phyloP scores from a whole-genome alignment of 2,329 filamentous ascomycete species.

The Sporothrix brasiliensis region DNA sequence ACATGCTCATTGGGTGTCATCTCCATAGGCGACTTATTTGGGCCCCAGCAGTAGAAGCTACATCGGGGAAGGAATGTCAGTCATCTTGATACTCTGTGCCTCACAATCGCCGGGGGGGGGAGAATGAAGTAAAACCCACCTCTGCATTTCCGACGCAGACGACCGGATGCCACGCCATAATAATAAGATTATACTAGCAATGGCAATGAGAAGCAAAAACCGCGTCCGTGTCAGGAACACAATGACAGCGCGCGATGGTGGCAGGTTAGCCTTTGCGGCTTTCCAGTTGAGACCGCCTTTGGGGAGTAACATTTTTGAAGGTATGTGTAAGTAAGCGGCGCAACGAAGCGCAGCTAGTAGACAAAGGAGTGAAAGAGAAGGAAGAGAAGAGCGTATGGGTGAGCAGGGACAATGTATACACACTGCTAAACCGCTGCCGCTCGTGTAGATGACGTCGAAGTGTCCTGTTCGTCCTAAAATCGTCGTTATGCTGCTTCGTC shows the following conservation, averaged over 20 bases:
- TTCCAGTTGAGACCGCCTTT: constrained; percentile 94
- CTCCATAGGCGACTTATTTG: constrained; percentile 90
- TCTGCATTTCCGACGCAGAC: constrained; percentile 86
- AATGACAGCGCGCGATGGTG: constrained; percentile 72
- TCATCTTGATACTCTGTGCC: not conserved
- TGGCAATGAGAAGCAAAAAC: constrained; percentile 71
- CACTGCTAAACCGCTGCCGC: not conserved
- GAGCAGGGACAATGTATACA: not conserved
- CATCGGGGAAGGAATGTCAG: constrained; percentile 15
- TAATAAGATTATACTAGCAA: constrained; percentile 72
- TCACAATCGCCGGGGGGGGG: not conserved
- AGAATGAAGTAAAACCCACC: constrained; percentile 57
- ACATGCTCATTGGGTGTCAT: constrained; percentile 91
- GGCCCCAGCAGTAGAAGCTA: constrained; percentile 97
- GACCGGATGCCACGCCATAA: constrained; percentile 85
- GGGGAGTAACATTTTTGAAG: constrained; percentile 75
- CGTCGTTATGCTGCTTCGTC: not conserved
- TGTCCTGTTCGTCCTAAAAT: not conserved
- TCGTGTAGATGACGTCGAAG: not conserved
- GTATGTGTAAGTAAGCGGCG: not conserved
- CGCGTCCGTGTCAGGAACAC: constrained; percentile 74
- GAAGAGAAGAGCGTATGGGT: not conserved
- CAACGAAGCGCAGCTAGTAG: not conserved
- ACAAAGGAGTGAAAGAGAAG: no score
- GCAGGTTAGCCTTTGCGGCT: constrained; percentile 76